Evolutionary conservation across 768 basidiomycete genomes (phyloP).

Genomic region (Neoboletus subvelutipes): DNA sequence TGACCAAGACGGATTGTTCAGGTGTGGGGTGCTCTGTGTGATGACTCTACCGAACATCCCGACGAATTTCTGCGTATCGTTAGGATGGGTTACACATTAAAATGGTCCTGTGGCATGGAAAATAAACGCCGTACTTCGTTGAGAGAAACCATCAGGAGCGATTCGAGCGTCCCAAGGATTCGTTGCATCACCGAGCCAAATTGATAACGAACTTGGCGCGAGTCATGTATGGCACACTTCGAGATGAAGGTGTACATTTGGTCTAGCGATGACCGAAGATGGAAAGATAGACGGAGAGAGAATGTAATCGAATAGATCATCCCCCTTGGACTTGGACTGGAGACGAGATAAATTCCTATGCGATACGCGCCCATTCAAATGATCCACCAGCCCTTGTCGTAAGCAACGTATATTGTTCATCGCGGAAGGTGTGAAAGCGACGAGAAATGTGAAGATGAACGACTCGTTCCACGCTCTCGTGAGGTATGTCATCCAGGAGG

Average conservation of each 20-base stretch:
- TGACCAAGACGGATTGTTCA: neutral
- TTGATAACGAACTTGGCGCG: too few relatives aligned
- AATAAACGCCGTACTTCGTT: neutral
- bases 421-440: neutral
- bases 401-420: neutral
- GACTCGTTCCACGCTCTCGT: neutral
- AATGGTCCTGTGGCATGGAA: too few relatives aligned
- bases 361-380: neutral
- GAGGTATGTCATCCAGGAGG: neutral
- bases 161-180: neutral
- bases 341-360: neutral
- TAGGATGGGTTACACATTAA: too few relatives aligned
- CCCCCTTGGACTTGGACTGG: neutral
- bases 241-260: neutral
- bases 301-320: neutral
- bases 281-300: too few relatives aligned
- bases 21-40: neutral
- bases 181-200: too few relatives aligned
- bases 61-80: too few relatives aligned
- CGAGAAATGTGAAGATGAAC: neutral
- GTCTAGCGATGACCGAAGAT: neutral
- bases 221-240: neutral
- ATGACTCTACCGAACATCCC: neutral
- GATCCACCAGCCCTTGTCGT: neutral
- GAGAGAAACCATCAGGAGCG: neutral